A percentile compares a stretch with the other conserved stretches of the same genome.
Evolutionary conservation across 2,329 filamentous ascomycete species (phyloP).

Genomic region (Bretziella fagacearum): DNA sequence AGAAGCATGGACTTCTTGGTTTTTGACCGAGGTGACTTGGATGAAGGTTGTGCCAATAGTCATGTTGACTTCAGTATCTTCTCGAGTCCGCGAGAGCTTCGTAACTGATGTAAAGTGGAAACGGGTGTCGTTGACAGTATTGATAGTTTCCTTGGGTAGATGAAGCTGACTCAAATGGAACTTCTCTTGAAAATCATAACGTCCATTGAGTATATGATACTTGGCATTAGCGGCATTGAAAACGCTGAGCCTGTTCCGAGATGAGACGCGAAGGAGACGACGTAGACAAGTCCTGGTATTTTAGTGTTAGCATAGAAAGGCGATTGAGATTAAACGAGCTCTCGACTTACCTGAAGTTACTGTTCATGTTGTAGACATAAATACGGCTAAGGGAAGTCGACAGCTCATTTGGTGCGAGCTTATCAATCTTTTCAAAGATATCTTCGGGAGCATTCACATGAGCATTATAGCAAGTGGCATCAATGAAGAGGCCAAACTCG

Average conservation of each 20-base stretch:
- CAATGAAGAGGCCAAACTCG: slow-evolving; percentile 49
- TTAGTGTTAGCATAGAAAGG: background rate
- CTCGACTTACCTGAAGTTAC: slow-evolving; percentile 38
- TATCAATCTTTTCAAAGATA: slow-evolving; percentile 45
- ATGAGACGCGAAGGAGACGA: slow-evolving; percentile 42
- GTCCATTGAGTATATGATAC: slow-evolving; percentile 47
- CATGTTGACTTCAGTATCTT: slow-evolving; percentile 52
- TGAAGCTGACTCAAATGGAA: slow-evolving; percentile 51
- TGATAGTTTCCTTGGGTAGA: slow-evolving; percentile 53
- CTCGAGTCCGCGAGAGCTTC: slow-evolving; percentile 48
- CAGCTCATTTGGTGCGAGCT: slow-evolving; percentile 44
- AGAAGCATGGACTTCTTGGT: slow-evolving; percentile 48
- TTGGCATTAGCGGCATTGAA: slow-evolving; percentile 50
- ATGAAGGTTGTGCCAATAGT: slow-evolving; percentile 54
- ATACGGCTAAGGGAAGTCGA: slow-evolving; percentile 41
- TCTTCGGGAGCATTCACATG: slow-evolving; percentile 49
- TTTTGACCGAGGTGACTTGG: slow-evolving; percentile 51
- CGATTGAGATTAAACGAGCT: background rate
- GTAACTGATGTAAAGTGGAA: slow-evolving; percentile 50
- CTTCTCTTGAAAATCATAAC: slow-evolving; percentile 47
- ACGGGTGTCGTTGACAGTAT: slow-evolving; percentile 47
- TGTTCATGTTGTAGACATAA: slow-evolving; percentile 61
- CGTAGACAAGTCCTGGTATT: slow-evolving; percentile 48
- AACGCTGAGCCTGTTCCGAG: slow-evolving; percentile 41
- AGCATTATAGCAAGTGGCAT: slow-evolving; percentile 54